Percentiles rank a stretch among this genome's conserved stretches.
Conservation (phyloP, 768 basidiomycete species). For the Crucibulum laeve region DNA sequence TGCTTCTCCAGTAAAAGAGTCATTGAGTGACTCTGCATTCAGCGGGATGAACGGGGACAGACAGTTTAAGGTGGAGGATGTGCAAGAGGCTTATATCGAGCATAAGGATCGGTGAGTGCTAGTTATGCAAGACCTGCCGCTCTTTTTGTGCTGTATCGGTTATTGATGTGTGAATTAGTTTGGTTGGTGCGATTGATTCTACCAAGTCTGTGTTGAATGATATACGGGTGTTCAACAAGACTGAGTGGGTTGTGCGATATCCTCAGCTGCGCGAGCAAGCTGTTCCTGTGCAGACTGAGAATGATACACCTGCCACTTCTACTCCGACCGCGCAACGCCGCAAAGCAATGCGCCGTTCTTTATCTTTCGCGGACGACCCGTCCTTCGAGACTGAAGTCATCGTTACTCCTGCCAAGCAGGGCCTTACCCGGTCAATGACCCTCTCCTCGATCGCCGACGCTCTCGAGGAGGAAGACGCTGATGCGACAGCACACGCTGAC, state of each 20-base stretch:
- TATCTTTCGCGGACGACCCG: slow-evolving; percentile 86
- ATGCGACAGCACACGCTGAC: slow-evolving; percentile 24
- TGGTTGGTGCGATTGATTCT: slow-evolving; percentile 73
- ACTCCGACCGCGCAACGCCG: slow-evolving; percentile 25
- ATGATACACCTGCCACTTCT: slow-evolving; percentile 20
- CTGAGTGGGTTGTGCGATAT: slow-evolving; percentile 87
- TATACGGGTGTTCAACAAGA: slow-evolving; percentile 76
- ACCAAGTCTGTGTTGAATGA: slow-evolving; percentile 66
- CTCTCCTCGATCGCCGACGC: slow-evolving; percentile 47
- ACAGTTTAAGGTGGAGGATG: slow-evolving; percentile 60
- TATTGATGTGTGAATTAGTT: slow-evolving; percentile 30
- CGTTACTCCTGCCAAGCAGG: slow-evolving; percentile 42
- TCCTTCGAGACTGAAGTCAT: slow-evolving; percentile 61
- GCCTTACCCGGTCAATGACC: slow-evolving; percentile 56
- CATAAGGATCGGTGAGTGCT: slow-evolving; percentile 67
- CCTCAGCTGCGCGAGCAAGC: slow-evolving; percentile 61
- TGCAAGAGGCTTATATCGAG: slow-evolving; percentile 72
- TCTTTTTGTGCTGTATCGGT: slow-evolving; percentile 6
- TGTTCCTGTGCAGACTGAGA: slow-evolving; percentile 14
- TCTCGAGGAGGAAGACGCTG: slow-evolving; percentile 26
- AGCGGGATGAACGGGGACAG: slow-evolving; percentile 29
- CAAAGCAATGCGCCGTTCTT: slow-evolving; percentile 52
- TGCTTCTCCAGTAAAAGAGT: slow-evolving; percentile 28
- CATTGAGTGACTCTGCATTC: slow-evolving; percentile 23
- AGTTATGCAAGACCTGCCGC: neutral